A percentile compares a stretch with the other conserved stretches of the same genome.
Evolutionary conservation across 768 basidiomycete species (phyloP).

Genomic region (Suillus luteus): DNA sequence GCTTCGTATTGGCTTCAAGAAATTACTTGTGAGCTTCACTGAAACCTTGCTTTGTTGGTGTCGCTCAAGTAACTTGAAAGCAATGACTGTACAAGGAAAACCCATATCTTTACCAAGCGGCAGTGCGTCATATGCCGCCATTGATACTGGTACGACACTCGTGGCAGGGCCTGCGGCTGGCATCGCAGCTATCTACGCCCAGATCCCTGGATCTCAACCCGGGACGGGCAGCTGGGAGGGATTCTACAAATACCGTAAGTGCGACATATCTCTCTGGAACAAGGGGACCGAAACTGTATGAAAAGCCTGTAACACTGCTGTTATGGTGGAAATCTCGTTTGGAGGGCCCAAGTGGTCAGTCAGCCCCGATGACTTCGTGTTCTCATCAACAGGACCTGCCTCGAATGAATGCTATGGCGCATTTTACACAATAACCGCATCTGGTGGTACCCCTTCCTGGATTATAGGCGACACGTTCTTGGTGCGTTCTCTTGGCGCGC

Average conservation of each 20-base stretch:
- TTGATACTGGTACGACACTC: slow-evolving; percentile 64
- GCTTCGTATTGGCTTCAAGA: slow-evolving; percentile 52
- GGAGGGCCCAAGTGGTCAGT: slow-evolving; percentile 50
- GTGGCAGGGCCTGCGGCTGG: slow-evolving; percentile 49
- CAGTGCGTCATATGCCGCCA: slow-evolving; percentile 39
- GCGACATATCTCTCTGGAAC: slow-evolving; percentile 9
- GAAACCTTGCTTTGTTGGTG: not conserved
- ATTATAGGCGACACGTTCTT: slow-evolving; percentile 92
- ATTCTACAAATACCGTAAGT: slow-evolving; percentile 48
- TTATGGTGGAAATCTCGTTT: slow-evolving; percentile 45
- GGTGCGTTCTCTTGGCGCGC: slow-evolving; percentile 11
- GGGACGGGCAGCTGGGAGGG: slow-evolving; percentile 43
- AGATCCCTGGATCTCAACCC: slow-evolving; percentile 44
- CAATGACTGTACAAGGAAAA: slow-evolving; percentile 38
- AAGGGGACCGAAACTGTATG: slow-evolving; percentile 2
- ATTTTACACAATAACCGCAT: slow-evolving; percentile 70
- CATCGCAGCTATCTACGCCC: slow-evolving; percentile 45
- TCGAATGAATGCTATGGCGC: slow-evolving; percentile 73
- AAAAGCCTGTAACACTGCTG: slow-evolving; percentile 44
- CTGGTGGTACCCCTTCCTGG: slow-evolving; percentile 64
- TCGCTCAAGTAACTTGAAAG: slow-evolving; percentile 19
- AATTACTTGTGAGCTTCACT: slow-evolving; percentile 25
- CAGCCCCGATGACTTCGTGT: slow-evolving; percentile 50
- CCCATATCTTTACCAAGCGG: slow-evolving; percentile 38
- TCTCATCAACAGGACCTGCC: slow-evolving; percentile 46